Base-by-base conservation (phyloP, 2,329 filamentous ascomycete genomes). In the Trichoderma cornu-damae region DNA sequence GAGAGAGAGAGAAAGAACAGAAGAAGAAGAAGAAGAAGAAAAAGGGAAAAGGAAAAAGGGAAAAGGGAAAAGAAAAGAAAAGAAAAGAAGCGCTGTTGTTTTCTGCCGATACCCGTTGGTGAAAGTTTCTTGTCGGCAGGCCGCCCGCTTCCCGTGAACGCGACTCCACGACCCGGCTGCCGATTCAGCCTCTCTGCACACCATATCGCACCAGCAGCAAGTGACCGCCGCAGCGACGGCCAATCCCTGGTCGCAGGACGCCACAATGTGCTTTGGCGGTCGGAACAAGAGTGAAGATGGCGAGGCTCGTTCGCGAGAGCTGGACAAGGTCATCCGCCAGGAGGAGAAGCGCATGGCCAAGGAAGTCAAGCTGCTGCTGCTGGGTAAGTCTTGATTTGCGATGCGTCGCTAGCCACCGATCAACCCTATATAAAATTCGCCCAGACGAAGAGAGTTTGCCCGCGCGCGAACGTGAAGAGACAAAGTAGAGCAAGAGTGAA, bases 341-440 rank as follows among this genome's bases (percentile, higher is more conserved):
- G 94, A 97, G 77, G 90, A 93, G 77, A 96, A 94, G 81, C 82
- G 81, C 64, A 80, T 94, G 79, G 78, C 87, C 57, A 88, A 87
- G 69, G 92, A 96, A 70, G 90, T 97, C 68, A 99, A 97, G 80
- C 85, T 99, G 62, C 77, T 99, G 65, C 79, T 99, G 64, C 81
- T 99, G 62, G 93, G 93, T 96, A 67, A 57, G 69, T 65, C 49
- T 52, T 52, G 37, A 11, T 30, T 12, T 42, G 26, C 12, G 12
- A 42, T 42, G 22, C 16, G 2, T 2, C 18, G 14, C 24, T 12
- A 26, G 14, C 40, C 20, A 14, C 12, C n/a, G 5, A 14, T 26
- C n/a, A n/a, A n/a, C n/a, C n/a, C n/a, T n/a, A n/a, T n/a, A n/a
- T n/a, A n/a, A n/a, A n/a, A n/a, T n/a, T n/a, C n/a, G n/a, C n/a